Base-by-base conservation (phyloP, 1,284 basidiomycete genomes). In the Cryptococcus amylolentus region DNA sequence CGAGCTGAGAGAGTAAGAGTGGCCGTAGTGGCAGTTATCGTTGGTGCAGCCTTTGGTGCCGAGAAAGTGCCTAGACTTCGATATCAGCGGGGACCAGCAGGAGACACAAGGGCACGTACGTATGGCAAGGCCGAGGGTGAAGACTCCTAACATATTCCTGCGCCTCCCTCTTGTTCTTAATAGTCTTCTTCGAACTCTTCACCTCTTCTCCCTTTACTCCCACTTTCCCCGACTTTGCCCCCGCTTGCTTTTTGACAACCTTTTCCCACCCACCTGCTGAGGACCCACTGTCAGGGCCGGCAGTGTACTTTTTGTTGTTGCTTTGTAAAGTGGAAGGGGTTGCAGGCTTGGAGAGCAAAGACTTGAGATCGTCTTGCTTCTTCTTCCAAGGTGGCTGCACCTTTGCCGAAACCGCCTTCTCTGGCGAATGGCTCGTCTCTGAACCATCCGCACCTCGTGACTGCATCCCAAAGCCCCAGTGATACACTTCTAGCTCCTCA, bases 21-120 rank as follows among this genome's bases (percentile, higher is more conserved):
- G 73, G 14, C 64, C 64, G 56, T 74, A 74, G 35, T 66, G 63
- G 57, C 73, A 75, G 5, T 65, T 66, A 13, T 66, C 65, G 43
- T 66, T 63, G 55, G 63, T 64, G 63, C 72, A 74, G 3, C 69
- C 70, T 45, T 31, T 16, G 48, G 45, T 42, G 37, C 13, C 23
- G 5, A 35, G 38, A 44, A 35, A 37, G 27, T 28, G 31, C 18
- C 41, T 14, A 27, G 23, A 44, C 44, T 10, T 44, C 37, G 16
- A 9, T 55, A 18, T 37, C 5, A 42, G 13, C 38, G 3, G 13
- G 37, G 38, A 13, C 35, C 13, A 50, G 20, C 38, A 27, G 9
- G 9, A 52, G 42, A 13, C 39, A 41, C 37, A 40, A 10, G 10
- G 13, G 10, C 23, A 63, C 65, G 62, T 60, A 68, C 64, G 68